These are phyloP conservation scores for Tephrocybe sp. DNA, from an alignment of 768 basidiomycete genomes.

Conservation along the genomic window DNA sequence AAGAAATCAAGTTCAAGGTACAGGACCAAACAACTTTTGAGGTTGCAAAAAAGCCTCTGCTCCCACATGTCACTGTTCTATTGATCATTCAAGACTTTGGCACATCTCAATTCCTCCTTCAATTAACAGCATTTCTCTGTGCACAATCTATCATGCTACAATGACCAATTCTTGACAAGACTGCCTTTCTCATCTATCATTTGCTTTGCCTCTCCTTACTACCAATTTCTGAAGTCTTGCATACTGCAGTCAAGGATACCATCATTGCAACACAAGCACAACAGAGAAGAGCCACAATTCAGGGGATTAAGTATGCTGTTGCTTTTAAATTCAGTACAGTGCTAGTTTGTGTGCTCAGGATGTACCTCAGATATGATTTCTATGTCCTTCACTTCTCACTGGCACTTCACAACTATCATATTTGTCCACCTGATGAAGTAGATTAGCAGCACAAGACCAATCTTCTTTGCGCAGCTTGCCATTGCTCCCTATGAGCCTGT, in stretches of 20 bases:
- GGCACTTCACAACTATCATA: too few species aligned
- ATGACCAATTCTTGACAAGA: too few species aligned
- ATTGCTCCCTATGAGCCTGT: not conserved
- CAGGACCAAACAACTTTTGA: too few species aligned
- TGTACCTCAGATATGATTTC: constrained; percentile 30
- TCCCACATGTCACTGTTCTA: constrained; percentile 4
- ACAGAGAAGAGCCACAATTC: not conserved
- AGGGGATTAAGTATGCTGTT: constrained; percentile 17
- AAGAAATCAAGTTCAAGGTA: too few species aligned
- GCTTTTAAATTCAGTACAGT: constrained; percentile 22
- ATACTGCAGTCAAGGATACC: too few species aligned
- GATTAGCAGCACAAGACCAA: too few species aligned
- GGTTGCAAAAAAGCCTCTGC: too few species aligned
- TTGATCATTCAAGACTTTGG: constrained; percentile 12
- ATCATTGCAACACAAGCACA: constrained; percentile 13
- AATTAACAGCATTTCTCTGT: constrained; percentile 11
- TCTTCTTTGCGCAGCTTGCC: not conserved
- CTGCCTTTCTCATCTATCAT: constrained; percentile 22
- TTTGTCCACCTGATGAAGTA: too few species aligned
- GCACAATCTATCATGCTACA: constrained; percentile 1
- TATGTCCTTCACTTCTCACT: constrained; percentile 20
- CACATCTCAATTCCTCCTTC: constrained; percentile 12
- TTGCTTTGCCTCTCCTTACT: constrained; percentile 17
- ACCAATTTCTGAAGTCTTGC: constrained; percentile 13
- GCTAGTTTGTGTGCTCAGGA: constrained; percentile 16